A percentile compares a stretch with the other conserved stretches of the same genome.
These are phyloP conservation scores for Leptographium wingfieldii DNA, from an alignment of 2,329 filamentous ascomycete species.

Conservation along the genomic window DNA sequence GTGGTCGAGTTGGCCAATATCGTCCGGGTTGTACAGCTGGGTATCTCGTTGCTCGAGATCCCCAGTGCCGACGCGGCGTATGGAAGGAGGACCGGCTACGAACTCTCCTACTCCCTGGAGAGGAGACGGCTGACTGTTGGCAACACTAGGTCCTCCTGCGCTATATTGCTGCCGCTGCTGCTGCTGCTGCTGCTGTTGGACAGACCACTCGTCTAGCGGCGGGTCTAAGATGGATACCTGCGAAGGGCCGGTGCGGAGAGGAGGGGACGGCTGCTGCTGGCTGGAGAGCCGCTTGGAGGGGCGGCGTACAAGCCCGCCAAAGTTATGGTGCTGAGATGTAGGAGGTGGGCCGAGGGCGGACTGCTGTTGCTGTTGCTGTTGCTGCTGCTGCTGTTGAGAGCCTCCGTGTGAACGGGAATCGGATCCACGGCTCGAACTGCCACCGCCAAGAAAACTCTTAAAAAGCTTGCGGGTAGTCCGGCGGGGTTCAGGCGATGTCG, in stretches of 20 bases:
- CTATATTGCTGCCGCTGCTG: constrained; percentile 3
- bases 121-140: constrained; percentile 27
- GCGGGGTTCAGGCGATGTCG: constrained; percentile 15
- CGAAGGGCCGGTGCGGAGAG: constrained; percentile 28
- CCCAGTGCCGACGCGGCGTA: constrained; percentile 33
- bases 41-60: constrained; percentile 23
- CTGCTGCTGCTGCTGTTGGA: constrained; percentile 7
- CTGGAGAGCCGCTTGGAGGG: constrained; percentile 43
- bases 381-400: constrained; percentile 11
- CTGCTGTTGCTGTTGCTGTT: not conserved
- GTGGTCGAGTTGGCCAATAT: constrained; percentile 27
- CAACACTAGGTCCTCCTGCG: not conserved
- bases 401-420: constrained; percentile 14
- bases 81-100: constrained; percentile 20
- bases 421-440: constrained; percentile 18
- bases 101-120: constrained; percentile 30
- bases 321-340: constrained; percentile 25
- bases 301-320: constrained; percentile 35
- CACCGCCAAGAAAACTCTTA: constrained; percentile 39
- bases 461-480: constrained; percentile 41
- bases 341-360: not conserved
- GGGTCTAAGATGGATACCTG: constrained; percentile 25
- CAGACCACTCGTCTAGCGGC: constrained; percentile 21
- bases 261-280: constrained; percentile 23
- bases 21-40: constrained; percentile 31